These are phyloP conservation scores for Suillus alpinus DNA, from an alignment of 768 basidiomycete genomes.

Conservation along the genomic window DNA sequence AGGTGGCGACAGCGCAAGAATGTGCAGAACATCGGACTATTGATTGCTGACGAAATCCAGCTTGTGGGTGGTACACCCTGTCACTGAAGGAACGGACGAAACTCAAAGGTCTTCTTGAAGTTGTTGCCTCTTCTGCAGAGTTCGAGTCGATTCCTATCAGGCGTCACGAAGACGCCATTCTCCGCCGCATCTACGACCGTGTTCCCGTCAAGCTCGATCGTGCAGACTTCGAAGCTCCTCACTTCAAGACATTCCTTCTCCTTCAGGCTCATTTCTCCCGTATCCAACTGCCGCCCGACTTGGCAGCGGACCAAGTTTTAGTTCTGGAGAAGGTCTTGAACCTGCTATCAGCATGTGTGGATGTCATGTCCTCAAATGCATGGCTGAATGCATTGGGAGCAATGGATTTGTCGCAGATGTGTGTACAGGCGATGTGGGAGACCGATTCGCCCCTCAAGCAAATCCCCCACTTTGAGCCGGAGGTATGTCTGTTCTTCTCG, in stretches of 20 bases:
- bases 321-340: slow-evolving; percentile 91
- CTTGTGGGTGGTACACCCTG: slow-evolving; percentile 89
- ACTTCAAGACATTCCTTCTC: slow-evolving; percentile 97
- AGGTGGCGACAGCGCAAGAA: slow-evolving; percentile 97
- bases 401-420: slow-evolving; percentile 99
- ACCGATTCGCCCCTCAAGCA: slow-evolving; percentile 93
- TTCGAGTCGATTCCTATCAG: slow-evolving; percentile 95
- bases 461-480: slow-evolving; percentile 92
- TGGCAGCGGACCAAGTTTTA: slow-evolving; percentile 85
- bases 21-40: slow-evolving; percentile 86
- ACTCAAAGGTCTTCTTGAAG: slow-evolving; percentile 93
- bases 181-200: slow-evolving; percentile 91
- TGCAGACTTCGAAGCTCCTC: slow-evolving; percentile 87
- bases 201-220: slow-evolving; percentile 90
- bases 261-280: slow-evolving; percentile 97
- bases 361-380: slow-evolving; percentile 97
- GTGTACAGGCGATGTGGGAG: slow-evolving; percentile 98
- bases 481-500: slow-evolving; percentile 44
- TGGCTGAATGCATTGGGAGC: slow-evolving; percentile 93
- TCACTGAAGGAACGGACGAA: slow-evolving; percentile 96
- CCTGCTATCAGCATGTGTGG: slow-evolving; percentile 89
- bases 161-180: slow-evolving; percentile 82
- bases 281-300: slow-evolving; percentile 86
- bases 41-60: slow-evolving; percentile 96
- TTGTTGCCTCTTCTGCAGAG: slow-evolving; percentile 94